phyloP scores from a whole-genome alignment of 257 asterid genomes.

The Salvia hispanica region DNA sequence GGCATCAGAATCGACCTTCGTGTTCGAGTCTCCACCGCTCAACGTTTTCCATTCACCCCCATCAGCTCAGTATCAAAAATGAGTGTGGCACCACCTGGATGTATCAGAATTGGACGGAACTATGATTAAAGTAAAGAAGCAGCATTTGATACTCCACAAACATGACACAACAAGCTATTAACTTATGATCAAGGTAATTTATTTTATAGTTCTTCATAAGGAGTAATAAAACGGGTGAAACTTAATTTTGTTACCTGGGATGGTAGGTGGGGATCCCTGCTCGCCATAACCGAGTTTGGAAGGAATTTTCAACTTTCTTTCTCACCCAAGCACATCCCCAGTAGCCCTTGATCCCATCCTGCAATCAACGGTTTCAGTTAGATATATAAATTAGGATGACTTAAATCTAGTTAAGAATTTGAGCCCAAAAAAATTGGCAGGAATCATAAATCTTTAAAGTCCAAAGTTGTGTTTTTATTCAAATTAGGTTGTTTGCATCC shows the following conservation, averaged over 20 bases:
- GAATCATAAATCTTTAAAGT: not conserved
- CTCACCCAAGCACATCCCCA: conserved; percentile 97
- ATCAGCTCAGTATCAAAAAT: conserved; percentile 91
- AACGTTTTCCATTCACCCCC: conserved; percentile 78
- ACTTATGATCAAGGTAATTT: not conserved
- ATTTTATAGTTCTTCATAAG: not conserved
- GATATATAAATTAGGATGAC: not conserved
- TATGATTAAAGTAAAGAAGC: not conserved
- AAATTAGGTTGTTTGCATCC: not conserved
- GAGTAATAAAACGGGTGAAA: not conserved
- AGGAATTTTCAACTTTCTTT: conserved; percentile 90
- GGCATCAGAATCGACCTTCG: too few species aligned
- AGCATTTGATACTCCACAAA: not conserved
- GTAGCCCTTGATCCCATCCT: conserved; percentile 99
- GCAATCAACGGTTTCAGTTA: conserved; percentile 34
- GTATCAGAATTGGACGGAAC: not conserved
- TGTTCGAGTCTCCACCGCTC: conserved; percentile 38
- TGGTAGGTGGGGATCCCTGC: conserved; percentile 91
- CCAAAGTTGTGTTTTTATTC: not conserved
- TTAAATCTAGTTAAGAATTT: not conserved
- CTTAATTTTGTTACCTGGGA: conserved; percentile 68
- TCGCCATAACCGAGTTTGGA: conserved; percentile 97
- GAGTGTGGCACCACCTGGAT: conserved; percentile 92
- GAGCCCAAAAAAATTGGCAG: not conserved
- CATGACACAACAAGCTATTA: not conserved